phyloP scores from a whole-genome alignment of 176 grass and related monocot species.

The Rhynchospora breviuscula region DNA sequence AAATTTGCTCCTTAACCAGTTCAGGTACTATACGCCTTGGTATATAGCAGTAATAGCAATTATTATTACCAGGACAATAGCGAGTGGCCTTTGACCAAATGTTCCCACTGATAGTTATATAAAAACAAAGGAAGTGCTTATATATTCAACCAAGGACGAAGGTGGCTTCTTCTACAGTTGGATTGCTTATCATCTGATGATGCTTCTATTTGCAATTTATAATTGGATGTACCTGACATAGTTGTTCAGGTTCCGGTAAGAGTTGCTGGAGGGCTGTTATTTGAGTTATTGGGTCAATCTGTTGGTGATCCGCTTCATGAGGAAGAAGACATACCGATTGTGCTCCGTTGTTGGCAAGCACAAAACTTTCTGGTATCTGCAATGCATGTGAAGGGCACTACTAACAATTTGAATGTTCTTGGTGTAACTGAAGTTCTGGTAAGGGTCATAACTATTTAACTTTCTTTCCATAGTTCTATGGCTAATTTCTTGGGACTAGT shows the following conservation, averaged over 20 bases:
- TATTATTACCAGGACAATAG: background rate
- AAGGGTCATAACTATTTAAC: constrained; percentile 14
- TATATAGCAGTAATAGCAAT: background rate
- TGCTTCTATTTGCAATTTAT: background rate
- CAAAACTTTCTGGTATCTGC: constrained; percentile 81
- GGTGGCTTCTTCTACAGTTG: background rate
- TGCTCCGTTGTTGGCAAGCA: constrained; percentile 85
- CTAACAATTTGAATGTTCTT: constrained; percentile 76
- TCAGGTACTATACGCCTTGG: no score
- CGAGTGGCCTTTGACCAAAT: background rate
- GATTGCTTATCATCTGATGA: background rate
- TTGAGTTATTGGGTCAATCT: constrained; percentile 97
- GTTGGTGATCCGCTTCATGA: constrained; percentile 66
- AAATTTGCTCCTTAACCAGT: background rate
- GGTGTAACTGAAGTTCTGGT: constrained; percentile 99
- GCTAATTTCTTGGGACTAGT: background rate
- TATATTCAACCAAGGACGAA: background rate
- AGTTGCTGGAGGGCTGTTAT: constrained; percentile 84
- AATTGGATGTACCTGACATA: constrained; percentile 14
- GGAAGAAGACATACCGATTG: constrained; percentile 95
- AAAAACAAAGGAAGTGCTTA: background rate
- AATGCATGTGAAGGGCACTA: constrained; percentile 88
- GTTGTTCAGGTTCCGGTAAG: constrained; percentile 88
- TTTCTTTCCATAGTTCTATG: background rate
- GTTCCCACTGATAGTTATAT: background rate